Conservation (phyloP, 257 asterid genomes). For the Solanum sitiens region DNA sequence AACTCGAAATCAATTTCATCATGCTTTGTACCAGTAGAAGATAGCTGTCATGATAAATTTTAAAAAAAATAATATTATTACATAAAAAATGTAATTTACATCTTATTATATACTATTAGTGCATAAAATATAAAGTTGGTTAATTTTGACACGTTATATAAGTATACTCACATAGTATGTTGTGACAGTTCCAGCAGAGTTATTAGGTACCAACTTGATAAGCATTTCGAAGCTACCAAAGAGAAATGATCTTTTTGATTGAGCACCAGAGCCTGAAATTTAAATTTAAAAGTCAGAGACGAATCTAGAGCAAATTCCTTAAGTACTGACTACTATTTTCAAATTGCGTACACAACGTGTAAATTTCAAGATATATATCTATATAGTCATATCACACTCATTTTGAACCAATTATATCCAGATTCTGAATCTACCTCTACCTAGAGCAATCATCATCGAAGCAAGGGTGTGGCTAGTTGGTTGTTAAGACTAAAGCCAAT, state of each 20-base stretch:
- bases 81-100: neutral
- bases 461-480: neutral
- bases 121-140: neutral
- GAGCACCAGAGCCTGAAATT: conserved; percentile 47
- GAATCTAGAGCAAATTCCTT: neutral
- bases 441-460: neutral
- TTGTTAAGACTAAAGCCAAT: neutral
- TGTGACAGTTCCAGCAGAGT: conserved; percentile 79
- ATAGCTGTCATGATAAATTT: conserved; percentile 22
- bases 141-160: no score
- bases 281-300: neutral
- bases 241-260: conserved; percentile 41
- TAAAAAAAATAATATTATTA: neutral
- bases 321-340: neutral
- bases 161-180: conserved; percentile 45
- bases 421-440: neutral
- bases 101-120: neutral
- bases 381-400: neutral
- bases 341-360: neutral
- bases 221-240: conserved; percentile 66
- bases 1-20: conserved; percentile 87
- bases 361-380: neutral
- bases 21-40: conserved; percentile 49
- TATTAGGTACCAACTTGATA: conserved; percentile 51
- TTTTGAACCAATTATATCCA: neutral